Conservation (phyloP, 208 protist species). For the Borovskyia barvae region DNA sequence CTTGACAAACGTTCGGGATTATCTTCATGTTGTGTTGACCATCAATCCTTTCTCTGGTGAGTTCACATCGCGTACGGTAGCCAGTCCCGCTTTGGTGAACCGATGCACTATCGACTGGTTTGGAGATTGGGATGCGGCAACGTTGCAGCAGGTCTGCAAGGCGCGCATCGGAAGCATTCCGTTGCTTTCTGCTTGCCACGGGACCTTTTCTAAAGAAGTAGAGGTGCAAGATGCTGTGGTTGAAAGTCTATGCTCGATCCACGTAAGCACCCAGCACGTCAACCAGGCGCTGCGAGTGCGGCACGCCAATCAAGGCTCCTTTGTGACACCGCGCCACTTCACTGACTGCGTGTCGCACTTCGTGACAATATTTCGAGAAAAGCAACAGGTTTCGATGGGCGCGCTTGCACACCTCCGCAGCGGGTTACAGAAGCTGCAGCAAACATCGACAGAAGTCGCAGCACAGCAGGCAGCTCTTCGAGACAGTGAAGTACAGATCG, state of each 20-base stretch:
- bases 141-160: constrained; percentile 92
- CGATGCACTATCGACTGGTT: constrained; percentile 99
- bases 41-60: constrained; percentile 98
- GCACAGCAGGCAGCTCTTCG: constrained; percentile 76
- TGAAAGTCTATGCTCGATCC: constrained; percentile 90
- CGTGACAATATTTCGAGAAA: constrained; percentile 92
- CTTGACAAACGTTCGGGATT: constrained; percentile 93
- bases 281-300: constrained; percentile 73
- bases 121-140: constrained; percentile 96
- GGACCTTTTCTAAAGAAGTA: constrained; percentile 38
- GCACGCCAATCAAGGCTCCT: constrained; percentile 86
- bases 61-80: constrained; percentile 93
- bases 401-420: constrained; percentile 95
- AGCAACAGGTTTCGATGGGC: constrained; percentile 91
- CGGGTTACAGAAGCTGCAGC: constrained; percentile 93
- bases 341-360: constrained; percentile 97
- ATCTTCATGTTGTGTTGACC: constrained; percentile 99
- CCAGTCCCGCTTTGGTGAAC: constrained; percentile 99
- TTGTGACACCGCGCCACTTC: constrained; percentile 98
- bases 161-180: constrained; percentile 92
- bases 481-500: constrained; percentile 85
- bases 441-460: constrained; percentile 88
- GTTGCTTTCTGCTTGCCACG: constrained; percentile 65
- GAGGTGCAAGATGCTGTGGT: constrained; percentile 78
- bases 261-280: constrained; percentile 86